Evolutionary conservation across 768 basidiomycete species (phyloP).

Genomic region (Pleurotus pulmonarius): DNA sequence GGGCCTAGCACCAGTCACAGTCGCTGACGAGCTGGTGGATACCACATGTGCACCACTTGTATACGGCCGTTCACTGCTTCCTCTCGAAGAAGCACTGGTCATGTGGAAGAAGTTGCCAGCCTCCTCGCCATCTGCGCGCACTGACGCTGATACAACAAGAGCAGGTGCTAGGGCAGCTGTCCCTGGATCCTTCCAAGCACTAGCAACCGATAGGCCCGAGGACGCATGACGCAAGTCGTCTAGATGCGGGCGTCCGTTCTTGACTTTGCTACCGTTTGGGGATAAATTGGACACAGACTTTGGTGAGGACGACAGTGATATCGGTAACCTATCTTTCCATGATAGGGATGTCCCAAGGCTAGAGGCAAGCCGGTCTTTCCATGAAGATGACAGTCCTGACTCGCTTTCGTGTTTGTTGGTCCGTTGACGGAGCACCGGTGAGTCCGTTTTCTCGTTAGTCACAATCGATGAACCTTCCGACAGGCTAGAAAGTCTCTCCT

Average conservation of each 20-base stretch:
- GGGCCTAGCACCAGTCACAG: constrained; percentile 34
- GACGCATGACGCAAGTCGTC: constrained; percentile 31
- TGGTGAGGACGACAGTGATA: constrained; percentile 32
- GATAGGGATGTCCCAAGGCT: constrained; percentile 16
- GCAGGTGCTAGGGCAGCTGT: constrained; percentile 50
- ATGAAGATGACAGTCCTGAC: constrained; percentile 32
- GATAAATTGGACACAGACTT: constrained; percentile 24
- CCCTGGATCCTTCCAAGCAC: constrained; percentile 51
- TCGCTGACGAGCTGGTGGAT: constrained; percentile 38
- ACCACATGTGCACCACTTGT: constrained; percentile 2
- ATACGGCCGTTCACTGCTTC: background rate
- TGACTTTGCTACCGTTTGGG: constrained; percentile 3
- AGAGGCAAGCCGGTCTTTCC: constrained; percentile 27
- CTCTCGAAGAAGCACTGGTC: constrained; percentile 12
- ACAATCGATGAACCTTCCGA: background rate
- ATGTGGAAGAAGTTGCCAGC: constrained; percentile 33
- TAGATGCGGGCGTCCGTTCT: background rate
- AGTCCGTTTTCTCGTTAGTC: background rate
- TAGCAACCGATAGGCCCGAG: constrained; percentile 31
- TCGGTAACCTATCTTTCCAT: constrained; percentile 35
- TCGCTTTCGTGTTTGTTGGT: constrained; percentile 23
- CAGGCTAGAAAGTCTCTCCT: constrained; percentile 6
- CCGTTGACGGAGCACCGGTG: background rate
- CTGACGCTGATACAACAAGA: constrained; percentile 48
- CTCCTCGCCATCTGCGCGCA: constrained; percentile 39